Base-by-base conservation (phyloP, 345 rosid species). In the Pistacia atlantica region DNA sequence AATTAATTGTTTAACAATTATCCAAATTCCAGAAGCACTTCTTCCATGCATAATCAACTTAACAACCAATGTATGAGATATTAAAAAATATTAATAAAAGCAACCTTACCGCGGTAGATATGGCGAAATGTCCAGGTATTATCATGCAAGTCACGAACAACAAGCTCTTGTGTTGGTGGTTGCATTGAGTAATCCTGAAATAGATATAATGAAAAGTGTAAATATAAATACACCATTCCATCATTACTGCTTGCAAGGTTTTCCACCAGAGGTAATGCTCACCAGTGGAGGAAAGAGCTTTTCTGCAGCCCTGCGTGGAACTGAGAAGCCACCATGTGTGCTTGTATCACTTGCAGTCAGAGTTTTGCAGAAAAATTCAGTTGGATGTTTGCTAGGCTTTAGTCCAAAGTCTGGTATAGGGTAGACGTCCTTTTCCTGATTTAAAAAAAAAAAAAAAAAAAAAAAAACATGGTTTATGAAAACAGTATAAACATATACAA, bases 291-390 rank as follows among this genome's bases (percentile, higher is more conserved):
- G 98, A 78, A 97, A 97, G 62, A 97, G 98, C 88, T 97, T 97
- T 79, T 97, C 99, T 25, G 99, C 99, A 11, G 98, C 99, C 80
- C 97, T 84, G 14, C 99, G 93, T 65, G 99, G 99, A 76, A 97
- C 98, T 0, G 99, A 97, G 87, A 97, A 97, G 75, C 99, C 99
- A 74, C 99, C 99, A 78, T 97, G 99, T 17, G 99, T 97, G 67
- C 99, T 97, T 45, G 97, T 97, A 77, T 97, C 99, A 78, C 99
- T 96, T 46, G 99, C 98, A 4, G 97, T 96, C 67, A 96, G 85
- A 7, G 91, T 94, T 83, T 97, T 97, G 84, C 99, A 97, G 91
- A 97, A 97, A 84, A 91, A 91, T 71, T 93, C 98, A 75, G 82
- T 84, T 33, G 99, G 99, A 81, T 97, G 99, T 79, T 91, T 97